Conservation (phyloP, 495 filamentous ascomycete species). For the Hyaloscypha hepaticicola region DNA sequence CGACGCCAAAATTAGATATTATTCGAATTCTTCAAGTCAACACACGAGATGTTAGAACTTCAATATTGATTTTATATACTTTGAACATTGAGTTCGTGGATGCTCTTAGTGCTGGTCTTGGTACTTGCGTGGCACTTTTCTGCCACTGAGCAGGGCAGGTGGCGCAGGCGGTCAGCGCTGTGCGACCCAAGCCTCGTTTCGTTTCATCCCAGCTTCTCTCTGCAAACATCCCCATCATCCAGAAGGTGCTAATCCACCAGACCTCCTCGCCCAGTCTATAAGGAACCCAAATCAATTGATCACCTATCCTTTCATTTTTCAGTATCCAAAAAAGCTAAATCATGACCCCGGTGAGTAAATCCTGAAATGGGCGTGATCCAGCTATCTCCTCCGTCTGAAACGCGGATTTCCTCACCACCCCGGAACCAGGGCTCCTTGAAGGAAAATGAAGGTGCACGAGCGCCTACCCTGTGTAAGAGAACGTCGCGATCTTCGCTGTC, state of each 20-base stretch:
- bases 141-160: background rate
- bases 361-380: background rate
- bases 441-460: background rate
- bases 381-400: background rate
- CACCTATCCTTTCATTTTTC: background rate
- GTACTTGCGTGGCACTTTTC: background rate
- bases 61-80: no score
- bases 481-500: background rate
- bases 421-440: background rate
- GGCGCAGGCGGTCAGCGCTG: background rate
- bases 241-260: background rate
- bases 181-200: background rate
- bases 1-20: no score
- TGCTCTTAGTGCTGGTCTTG: background rate
- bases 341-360: background rate
- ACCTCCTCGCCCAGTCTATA: background rate
- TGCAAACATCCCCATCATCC: background rate
- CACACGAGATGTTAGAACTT: no score
- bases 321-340: background rate
- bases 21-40: no score
- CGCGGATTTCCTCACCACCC: conserved; percentile 7
- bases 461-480: conserved; percentile 1
- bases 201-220: background rate
- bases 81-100: no score
- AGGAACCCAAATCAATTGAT: background rate